Evolutionary conservation across 176 grass and related monocot species (phyloP), one percentile per base, ranked within the genome.

Genomic region (Panicum miliaceum): DNA sequence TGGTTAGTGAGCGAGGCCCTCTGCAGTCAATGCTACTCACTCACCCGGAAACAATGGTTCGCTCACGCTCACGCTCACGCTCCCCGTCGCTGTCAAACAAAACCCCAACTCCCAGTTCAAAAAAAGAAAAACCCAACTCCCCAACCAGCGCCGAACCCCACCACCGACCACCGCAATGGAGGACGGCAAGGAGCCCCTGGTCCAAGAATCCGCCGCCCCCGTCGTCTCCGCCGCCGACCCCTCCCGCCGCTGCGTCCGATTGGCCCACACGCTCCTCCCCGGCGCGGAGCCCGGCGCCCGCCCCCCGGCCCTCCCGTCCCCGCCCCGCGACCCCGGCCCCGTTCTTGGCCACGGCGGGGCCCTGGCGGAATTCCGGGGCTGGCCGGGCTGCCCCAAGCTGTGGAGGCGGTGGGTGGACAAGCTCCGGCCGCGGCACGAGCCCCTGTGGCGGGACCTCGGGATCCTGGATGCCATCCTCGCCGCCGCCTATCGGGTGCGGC

Each of bases 361-460:
- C 14, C 76, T 32, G 73, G 38, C 84, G 13, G 40, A 64, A 6
- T 90, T 85, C 54, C 78, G 56, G 56, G 88, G 85, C 0, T 90
- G 91, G 88, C 11, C 45, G 3, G 47, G 42, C 38, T 64, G 57
- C 20, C 34, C 63, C 2, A 14, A 35, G 4, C 57, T 20, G 2
- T 93, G 88, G 91, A 71, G 14, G 6, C 41, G 41, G 8, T 93
- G 88, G 91, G 81, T 93, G 52, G 8, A 18, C 0, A 90, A 85
- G 77, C 88, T 93, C 36, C 57, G 66, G 19, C 77, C 84, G 41
- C 43, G 13, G 13, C 80, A 90, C 36, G 84, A 79, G 37, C 18
- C 32, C 11, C 11, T 47, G 25, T 93, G 81, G 85, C 83, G 50
- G 20, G 50, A 57, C 22, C 20, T 76, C 7, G 88, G 88, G 12